Conservation (phyloP, 2,329 filamentous ascomycete genomes). For the Trichoderma atroviride region DNA sequence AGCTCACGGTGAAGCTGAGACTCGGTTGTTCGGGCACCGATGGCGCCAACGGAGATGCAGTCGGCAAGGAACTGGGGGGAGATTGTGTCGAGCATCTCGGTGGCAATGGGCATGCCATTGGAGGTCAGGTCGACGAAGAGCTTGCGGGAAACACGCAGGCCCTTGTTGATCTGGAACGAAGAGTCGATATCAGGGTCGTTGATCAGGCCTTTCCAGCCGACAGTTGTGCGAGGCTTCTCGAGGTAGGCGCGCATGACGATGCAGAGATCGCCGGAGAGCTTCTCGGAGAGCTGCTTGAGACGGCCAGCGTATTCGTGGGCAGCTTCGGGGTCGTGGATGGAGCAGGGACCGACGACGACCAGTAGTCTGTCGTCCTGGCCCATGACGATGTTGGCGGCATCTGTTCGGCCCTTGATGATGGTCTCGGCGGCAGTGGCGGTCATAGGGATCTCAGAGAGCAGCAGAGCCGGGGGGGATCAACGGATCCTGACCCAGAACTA, state of each 20-base stretch:
- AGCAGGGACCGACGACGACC: slow-evolving; percentile 94
- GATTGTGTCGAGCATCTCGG: slow-evolving; percentile 98
- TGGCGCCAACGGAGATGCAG: slow-evolving; percentile 91
- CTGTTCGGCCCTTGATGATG: slow-evolving; percentile 70
- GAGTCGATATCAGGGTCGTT: slow-evolving; percentile 98
- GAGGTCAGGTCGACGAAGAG: slow-evolving; percentile 89
- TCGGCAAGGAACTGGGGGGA: slow-evolving; percentile 97
- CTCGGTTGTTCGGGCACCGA: slow-evolving; percentile 94
- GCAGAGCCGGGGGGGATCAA: slow-evolving; percentile 83
- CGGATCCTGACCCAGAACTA: slow-evolving; percentile 92
- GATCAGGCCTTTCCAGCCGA: slow-evolving; percentile 99
- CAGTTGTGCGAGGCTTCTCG: slow-evolving; percentile 96
- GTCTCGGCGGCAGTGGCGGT: slow-evolving; percentile 64
- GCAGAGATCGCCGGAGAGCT: slow-evolving; percentile 79
- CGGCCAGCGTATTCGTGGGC: slow-evolving; percentile 86
- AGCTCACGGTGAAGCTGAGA: slow-evolving; percentile 95
- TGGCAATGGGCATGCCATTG: slow-evolving; percentile 90
- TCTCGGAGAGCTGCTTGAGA: slow-evolving; percentile 75
- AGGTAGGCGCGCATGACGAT: slow-evolving; percentile 99
- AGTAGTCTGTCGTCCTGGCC: slow-evolving; percentile 83
- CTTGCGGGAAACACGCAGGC: slow-evolving; percentile 85
- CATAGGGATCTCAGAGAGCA: slow-evolving; percentile 82
- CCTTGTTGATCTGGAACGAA: slow-evolving; percentile 99
- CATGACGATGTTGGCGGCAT: slow-evolving; percentile 74
- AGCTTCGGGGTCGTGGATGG: slow-evolving; percentile 88